A percentile compares a stretch with the other conserved stretches of the same genome.
Evolutionary conservation across 2,329 filamentous ascomycete genomes (phyloP).

Genomic region (Fusarium setosum): DNA sequence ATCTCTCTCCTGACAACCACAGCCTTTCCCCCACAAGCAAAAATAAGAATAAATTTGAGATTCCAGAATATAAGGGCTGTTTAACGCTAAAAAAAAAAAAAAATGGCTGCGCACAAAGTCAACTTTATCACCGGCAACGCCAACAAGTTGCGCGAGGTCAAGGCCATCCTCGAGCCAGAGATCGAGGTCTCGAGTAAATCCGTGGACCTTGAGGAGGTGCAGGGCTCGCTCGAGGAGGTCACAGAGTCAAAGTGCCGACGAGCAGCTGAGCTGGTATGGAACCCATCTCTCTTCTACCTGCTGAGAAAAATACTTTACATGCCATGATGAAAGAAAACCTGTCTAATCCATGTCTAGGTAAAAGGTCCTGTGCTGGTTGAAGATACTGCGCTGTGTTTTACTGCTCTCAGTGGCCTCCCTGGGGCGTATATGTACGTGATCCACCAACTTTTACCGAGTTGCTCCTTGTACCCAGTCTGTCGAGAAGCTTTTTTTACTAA

Average conservation of each 20-base stretch:
- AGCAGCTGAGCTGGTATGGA: slow-evolving; percentile 80
- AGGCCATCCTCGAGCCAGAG: slow-evolving; percentile 81
- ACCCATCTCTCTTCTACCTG: not conserved
- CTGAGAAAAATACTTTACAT: not conserved
- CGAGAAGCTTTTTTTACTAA: slow-evolving; percentile 2
- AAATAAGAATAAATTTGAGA: too few relatives aligned
- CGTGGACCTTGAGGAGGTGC: slow-evolving; percentile 88
- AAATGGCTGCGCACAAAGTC: slow-evolving; percentile 61
- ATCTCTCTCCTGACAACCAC: not conserved
- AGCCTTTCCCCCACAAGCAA: too few relatives aligned
- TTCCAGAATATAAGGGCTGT: too few relatives aligned
- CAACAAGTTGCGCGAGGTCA: slow-evolving; percentile 92
- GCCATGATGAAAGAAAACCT: not conserved
- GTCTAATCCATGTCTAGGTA: slow-evolving; percentile 62
- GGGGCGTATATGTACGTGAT: slow-evolving; percentile 90
- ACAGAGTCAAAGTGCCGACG: slow-evolving; percentile 86
- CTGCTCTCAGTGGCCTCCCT: slow-evolving; percentile 88
- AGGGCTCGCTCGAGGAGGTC: slow-evolving; percentile 92
- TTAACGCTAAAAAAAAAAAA: not conserved
- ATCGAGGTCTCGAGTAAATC: slow-evolving; percentile 80
- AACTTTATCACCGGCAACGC: slow-evolving; percentile 98
- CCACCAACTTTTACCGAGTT: not conserved
- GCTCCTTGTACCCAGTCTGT: not conserved
- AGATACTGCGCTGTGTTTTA: slow-evolving; percentile 95
- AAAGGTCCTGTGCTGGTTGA: slow-evolving; percentile 92